phyloP scores from a whole-genome alignment of 2,329 filamentous ascomycete genomes.

The Talaromyces verruculosus region DNA sequence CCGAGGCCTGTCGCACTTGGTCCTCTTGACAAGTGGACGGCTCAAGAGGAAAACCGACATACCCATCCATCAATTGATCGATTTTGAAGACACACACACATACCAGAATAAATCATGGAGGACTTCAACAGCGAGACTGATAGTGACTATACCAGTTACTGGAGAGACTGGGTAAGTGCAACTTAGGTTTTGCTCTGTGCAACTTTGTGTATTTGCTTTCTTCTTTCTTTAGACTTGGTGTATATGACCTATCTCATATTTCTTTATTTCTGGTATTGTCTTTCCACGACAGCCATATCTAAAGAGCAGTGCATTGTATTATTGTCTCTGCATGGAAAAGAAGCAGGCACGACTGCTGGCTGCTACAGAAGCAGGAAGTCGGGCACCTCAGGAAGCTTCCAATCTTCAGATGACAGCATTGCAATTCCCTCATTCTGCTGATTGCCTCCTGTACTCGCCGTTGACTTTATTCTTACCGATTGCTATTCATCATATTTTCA shows the following conservation, averaged over 20 bases:
- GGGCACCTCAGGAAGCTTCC: not conserved
- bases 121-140: slow-evolving; percentile 98
- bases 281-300: not conserved
- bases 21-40: slow-evolving; percentile 22
- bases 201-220: slow-evolving; percentile 11
- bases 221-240: not conserved
- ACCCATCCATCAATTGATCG: not conserved
- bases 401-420: not conserved
- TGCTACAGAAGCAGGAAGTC: not conserved
- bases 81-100: not conserved
- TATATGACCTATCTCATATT: not conserved
- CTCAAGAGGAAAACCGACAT: not conserved
- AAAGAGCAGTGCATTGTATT: not conserved
- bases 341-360: slow-evolving; percentile 3
- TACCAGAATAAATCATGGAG: slow-evolving; percentile 64
- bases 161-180: slow-evolving; percentile 92
- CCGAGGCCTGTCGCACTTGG: slow-evolving; percentile 22
- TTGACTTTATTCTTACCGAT: not conserved
- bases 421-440: not conserved
- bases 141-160: slow-evolving; percentile 98
- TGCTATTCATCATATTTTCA: not conserved
- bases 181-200: slow-evolving; percentile 8
- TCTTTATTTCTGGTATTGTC: not conserved
- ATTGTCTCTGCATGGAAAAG: not conserved
- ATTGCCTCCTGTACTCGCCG: not conserved